phyloP scores from a whole-genome alignment of 805 yeast species.

The Zygoascus ofunaensis region DNA sequence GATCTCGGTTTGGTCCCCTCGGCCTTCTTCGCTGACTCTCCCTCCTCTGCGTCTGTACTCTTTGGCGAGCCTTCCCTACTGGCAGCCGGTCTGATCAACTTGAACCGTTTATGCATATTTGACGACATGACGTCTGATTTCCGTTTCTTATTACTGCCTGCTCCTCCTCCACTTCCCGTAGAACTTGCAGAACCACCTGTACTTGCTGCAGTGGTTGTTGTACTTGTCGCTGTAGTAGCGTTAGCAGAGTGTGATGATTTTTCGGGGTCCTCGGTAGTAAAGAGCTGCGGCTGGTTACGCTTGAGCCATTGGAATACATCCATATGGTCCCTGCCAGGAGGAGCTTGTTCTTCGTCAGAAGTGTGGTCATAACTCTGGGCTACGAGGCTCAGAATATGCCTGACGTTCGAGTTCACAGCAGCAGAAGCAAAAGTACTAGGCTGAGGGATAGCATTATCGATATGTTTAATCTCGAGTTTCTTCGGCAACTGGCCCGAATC shows the following conservation, averaged over 20 bases:
- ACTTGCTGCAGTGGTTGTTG: too few relatives aligned
- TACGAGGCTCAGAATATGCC: slow-evolving; percentile 5
- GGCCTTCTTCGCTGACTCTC: too few relatives aligned
- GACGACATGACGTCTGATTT: too few relatives aligned
- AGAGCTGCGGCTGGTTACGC: slow-evolving; percentile 14
- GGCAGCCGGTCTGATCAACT: too few relatives aligned
- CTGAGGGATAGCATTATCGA: not conserved
- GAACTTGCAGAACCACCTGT: too few relatives aligned
- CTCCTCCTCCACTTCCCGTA: too few relatives aligned
- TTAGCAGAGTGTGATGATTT: not conserved
- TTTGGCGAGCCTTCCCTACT: too few relatives aligned
- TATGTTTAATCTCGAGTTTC: not conserved
- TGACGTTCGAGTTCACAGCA: slow-evolving; percentile 2
- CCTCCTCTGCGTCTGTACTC: too few relatives aligned
- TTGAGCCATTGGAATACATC: slow-evolving; percentile 15
- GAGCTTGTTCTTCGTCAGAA: slow-evolving; percentile 13
- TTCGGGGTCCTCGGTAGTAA: slow-evolving; percentile 2
- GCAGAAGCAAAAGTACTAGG: not conserved
- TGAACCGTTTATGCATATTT: too few relatives aligned
- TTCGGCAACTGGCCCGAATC: slow-evolving; percentile 7
- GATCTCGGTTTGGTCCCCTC: too few relatives aligned
- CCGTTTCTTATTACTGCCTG: too few relatives aligned
- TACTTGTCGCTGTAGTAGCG: not conserved
- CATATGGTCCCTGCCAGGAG: slow-evolving; percentile 13
- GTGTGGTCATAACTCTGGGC: slow-evolving; percentile 9